These are phyloP conservation scores for Hibiscus syriacus DNA, from an alignment of 345 rosid species.

Conservation along the genomic window DNA sequence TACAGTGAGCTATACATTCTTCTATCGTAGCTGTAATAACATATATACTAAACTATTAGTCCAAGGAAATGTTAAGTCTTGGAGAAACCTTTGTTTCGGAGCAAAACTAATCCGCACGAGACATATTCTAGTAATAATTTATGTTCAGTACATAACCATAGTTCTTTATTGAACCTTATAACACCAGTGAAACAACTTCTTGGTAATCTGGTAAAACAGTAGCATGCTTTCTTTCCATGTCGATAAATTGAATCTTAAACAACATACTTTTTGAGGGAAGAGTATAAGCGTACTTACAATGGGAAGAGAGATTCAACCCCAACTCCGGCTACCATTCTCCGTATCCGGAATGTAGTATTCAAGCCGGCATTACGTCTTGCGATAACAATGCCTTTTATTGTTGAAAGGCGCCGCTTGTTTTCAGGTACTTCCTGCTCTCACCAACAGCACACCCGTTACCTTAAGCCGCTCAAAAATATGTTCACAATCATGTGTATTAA, in stretches of 20 bases:
- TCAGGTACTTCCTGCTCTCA: conserved; percentile 84
- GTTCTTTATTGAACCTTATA: no score
- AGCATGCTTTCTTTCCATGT: neutral
- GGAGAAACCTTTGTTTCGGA: no score
- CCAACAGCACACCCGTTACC: conserved; percentile 1
- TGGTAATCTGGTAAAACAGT: neutral
- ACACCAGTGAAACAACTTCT: neutral
- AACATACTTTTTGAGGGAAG: neutral
- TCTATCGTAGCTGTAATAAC: neutral
- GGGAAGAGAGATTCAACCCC: conserved; percentile 90
- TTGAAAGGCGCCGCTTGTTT: conserved; percentile 80
- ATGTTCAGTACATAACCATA: no score
- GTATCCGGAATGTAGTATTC: conserved; percentile 74
- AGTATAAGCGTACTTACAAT: conserved; percentile 46
- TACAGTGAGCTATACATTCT: no score
- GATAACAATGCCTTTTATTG: conserved; percentile 70
- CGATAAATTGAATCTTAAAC: neutral
- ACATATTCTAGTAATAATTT: no score
- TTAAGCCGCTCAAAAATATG: neutral
- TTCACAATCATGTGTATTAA: neutral
- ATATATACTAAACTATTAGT: neutral
- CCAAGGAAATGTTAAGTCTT: no score
- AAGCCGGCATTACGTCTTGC: conserved; percentile 92
- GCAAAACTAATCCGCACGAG: no score
- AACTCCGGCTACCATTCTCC: conserved; percentile 89